Conservation (phyloP, 805 yeast genomes). For the Scheffersomyces stipitis region DNA sequence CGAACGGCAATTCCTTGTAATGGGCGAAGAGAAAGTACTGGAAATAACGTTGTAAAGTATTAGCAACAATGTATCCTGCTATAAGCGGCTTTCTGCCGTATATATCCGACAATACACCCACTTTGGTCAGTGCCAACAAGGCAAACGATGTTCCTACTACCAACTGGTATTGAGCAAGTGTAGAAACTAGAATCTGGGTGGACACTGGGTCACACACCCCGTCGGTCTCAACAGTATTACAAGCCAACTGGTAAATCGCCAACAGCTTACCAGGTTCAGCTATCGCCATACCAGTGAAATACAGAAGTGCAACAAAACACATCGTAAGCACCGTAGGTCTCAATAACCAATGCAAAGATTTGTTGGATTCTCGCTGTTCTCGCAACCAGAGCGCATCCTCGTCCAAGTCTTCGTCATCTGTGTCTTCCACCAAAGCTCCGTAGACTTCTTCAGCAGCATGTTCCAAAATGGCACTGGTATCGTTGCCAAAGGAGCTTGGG, state of each 20-base stretch:
- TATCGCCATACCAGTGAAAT: neutral
- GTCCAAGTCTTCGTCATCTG: conserved; percentile 2
- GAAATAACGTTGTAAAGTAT: neutral
- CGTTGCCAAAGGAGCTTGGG: neutral
- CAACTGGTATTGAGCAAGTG: conserved; percentile 2
- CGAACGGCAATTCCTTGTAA: conserved; percentile 1
- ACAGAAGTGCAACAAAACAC: neutral
- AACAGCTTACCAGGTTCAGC: conserved; percentile 1
- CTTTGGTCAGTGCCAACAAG: conserved; percentile 5
- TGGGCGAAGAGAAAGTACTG: conserved; percentile 1
- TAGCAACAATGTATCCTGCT: neutral
- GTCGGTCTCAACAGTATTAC: conserved; percentile 3
- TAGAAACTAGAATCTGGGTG: conserved; percentile 8
- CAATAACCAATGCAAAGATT: neutral
- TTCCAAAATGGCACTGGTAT: neutral
- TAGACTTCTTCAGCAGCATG: neutral
- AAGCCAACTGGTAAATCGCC: conserved; percentile 3
- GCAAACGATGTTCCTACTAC: conserved; percentile 2
- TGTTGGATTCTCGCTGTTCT: conserved; percentile 14
- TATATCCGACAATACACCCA: conserved; percentile 8
- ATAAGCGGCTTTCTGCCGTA: conserved; percentile 9
- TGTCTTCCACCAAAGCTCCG: neutral
- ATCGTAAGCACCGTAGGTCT: conserved; percentile 1
- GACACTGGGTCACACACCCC: conserved; percentile 10
- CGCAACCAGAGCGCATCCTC: conserved; percentile 17